Base-by-base conservation (phyloP, 2,329 filamentous ascomycete genomes). In the Ascochyta lentis region DNA sequence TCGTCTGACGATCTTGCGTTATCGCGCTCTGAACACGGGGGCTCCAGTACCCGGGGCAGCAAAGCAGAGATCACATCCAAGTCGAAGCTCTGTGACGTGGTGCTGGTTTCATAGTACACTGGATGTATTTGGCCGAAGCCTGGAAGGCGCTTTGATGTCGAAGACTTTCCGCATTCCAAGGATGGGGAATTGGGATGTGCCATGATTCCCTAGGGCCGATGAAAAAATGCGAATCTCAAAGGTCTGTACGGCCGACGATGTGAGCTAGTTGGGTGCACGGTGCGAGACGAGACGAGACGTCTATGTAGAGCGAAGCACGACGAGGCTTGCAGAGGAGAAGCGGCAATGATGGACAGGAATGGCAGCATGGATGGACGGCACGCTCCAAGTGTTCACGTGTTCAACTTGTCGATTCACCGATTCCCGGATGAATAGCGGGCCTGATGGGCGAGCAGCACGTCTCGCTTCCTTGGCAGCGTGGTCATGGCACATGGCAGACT, bases 361-460 rank as follows among this genome's bases (percentile, higher is more conserved):
- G 12, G 10, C 42, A 37, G 26, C 47, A 51, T 43, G 53, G 42
- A 43, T 51, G 31, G 13, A 29, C 29, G 38, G 47, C 47, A 51
- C 47, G 38, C 38, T 23, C 53, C 53, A 51, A 51, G 47, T 47
- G 47, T 51, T 51, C 53, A 51, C 47, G 47, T 47, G 47, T 51
- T 51, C 53, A 48, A 39, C 22, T 6, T 33, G 23, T 10, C 39
- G 48, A 33, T 13, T 31, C 23, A 43, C 24, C n/a, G 31, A 51
- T 45, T 19, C 39, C 33, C 15, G 9, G 47, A 38, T 16, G 43
- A 33, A 47, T 26, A 41, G 37, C 33, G 31, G 53, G 47, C 43
- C 42, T 47, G 47, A 39, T 42, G 38, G 41, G 51, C 31, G 38
- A 27, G 53, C 42, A 51, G 31, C 31, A 47, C 47, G 19, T 23